These are phyloP conservation scores for Panus rudis DNA, from an alignment of 768 basidiomycete species.

Conservation along the genomic window DNA sequence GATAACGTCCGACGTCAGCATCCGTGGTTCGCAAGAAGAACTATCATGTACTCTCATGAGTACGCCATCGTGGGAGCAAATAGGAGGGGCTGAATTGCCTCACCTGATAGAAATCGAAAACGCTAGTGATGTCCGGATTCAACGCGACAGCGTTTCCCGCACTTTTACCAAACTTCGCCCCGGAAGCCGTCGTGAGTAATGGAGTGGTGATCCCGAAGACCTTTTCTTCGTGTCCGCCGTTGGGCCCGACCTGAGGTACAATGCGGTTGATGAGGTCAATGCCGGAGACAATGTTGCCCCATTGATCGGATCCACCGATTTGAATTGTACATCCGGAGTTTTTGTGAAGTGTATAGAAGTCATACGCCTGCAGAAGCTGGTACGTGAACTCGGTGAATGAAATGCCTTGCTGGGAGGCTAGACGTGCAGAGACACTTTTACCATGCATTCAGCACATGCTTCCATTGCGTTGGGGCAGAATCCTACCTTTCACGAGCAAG, in stretches of 20 bases:
- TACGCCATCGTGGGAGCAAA: background rate
- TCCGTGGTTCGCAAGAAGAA: slow-evolving; percentile 86
- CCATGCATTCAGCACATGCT: slow-evolving; percentile 7
- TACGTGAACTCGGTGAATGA: slow-evolving; percentile 99
- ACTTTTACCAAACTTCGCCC: slow-evolving; percentile 97
- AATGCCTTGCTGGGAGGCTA: slow-evolving; percentile 76
- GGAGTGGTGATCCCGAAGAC: slow-evolving; percentile 90
- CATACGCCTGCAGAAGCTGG: slow-evolving; percentile 94
- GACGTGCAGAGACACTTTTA: slow-evolving; percentile 71
- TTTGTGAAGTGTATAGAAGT: slow-evolving; percentile 75
- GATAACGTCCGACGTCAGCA: slow-evolving; percentile 69
- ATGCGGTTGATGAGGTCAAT: slow-evolving; percentile 80
- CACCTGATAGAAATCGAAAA: slow-evolving; percentile 95
- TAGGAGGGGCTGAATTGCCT: slow-evolving; percentile 7
- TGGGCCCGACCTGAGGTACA: slow-evolving; percentile 9
- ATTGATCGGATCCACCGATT: slow-evolving; percentile 95
- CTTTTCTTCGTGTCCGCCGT: slow-evolving; percentile 16
- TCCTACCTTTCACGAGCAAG: slow-evolving; percentile 78
- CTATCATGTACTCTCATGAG: slow-evolving; percentile 32
- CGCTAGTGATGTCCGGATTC: slow-evolving; percentile 67
- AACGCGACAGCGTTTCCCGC: slow-evolving; percentile 95
- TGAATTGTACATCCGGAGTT: slow-evolving; percentile 72
- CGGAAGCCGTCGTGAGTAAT: slow-evolving; percentile 80
- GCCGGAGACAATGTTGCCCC: slow-evolving; percentile 96
- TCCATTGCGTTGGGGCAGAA: background rate